phyloP scores from a whole-genome alignment of 2,329 filamentous ascomycete species.

The Eutypella sp. region DNA sequence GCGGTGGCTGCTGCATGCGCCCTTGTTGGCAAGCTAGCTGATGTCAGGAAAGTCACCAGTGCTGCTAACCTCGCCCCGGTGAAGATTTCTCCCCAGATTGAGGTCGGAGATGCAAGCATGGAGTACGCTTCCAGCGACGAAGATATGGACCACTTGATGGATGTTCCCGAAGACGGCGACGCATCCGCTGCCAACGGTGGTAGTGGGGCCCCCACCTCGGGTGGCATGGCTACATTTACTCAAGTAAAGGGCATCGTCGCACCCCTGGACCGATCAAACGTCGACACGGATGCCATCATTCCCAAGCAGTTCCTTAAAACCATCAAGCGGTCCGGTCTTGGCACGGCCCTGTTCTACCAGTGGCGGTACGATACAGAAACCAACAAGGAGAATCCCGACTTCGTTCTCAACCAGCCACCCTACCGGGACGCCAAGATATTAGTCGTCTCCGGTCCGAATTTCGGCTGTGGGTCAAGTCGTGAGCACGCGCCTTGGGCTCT shows the following conservation, averaged over 20 bases:
- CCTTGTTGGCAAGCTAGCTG: conserved; percentile 84
- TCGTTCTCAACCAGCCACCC: conserved; percentile 85
- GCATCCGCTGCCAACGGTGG: conserved; percentile 60
- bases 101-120: conserved; percentile 44
- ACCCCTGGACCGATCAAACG: conserved; percentile 80
- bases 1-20: conserved; percentile 93
- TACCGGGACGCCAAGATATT: conserved; percentile 84
- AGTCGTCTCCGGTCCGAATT: conserved; percentile 87
- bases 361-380: conserved; percentile 68
- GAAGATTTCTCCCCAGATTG: conserved; percentile 54
- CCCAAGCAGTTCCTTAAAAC: conserved; percentile 99
- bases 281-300: conserved; percentile 99
- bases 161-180: conserved; percentile 58
- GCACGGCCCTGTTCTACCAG: conserved; percentile 78
- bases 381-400: conserved; percentile 70
- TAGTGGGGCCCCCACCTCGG: conserved; percentile 40
- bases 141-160: conserved; percentile 46
- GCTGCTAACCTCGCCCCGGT: not conserved
- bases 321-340: conserved; percentile 94
- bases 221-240: conserved; percentile 78
- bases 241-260: conserved; percentile 82
- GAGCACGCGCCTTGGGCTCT: conserved; percentile 98
- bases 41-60: conserved; percentile 47
- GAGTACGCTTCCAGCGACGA: conserved; percentile 50
- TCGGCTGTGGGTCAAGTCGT: conserved; percentile 87